These are phyloP conservation scores for Capronia epimyces DNA, from an alignment of 2,329 filamentous ascomycete species.

Conservation along the genomic window DNA sequence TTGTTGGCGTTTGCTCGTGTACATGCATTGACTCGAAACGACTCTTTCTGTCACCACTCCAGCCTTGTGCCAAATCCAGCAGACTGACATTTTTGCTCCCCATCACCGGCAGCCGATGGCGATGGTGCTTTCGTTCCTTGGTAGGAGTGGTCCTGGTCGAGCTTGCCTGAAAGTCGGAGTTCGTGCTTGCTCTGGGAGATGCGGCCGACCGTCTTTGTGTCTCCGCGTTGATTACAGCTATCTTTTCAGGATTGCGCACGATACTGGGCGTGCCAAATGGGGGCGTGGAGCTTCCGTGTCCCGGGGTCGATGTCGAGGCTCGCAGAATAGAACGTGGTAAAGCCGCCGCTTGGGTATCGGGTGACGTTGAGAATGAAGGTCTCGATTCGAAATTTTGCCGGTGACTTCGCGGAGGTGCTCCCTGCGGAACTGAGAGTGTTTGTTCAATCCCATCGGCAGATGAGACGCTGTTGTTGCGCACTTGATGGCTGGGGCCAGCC, in stretches of 20 bases:
- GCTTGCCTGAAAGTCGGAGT: too few relatives aligned
- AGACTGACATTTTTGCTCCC: background rate
- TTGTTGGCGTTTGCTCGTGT: background rate
- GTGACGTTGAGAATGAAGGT: background rate
- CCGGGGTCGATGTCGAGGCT: background rate
- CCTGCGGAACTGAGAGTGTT: background rate
- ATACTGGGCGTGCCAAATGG: slow-evolving; percentile 10
- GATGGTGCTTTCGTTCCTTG: background rate
- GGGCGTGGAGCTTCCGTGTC: background rate
- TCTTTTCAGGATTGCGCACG: slow-evolving; percentile 2
- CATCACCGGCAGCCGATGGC: background rate
- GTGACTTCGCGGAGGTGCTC: background rate
- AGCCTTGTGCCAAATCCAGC: background rate
- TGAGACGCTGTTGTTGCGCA: background rate
- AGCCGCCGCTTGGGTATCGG: background rate
- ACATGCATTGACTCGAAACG: background rate
- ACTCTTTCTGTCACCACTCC: background rate
- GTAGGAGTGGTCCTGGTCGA: background rate
- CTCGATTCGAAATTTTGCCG: background rate
- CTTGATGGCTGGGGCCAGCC: background rate
- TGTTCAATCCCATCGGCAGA: background rate
- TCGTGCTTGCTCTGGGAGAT: background rate
- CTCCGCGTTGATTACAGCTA: background rate
- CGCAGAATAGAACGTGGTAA: background rate
- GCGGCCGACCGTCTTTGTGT: background rate